Percentiles rank a stretch among this genome's conserved stretches.
Evolutionary conservation across 2,329 filamentous ascomycete species (phyloP).

Genomic region (Neoarthrinium moseri): DNA sequence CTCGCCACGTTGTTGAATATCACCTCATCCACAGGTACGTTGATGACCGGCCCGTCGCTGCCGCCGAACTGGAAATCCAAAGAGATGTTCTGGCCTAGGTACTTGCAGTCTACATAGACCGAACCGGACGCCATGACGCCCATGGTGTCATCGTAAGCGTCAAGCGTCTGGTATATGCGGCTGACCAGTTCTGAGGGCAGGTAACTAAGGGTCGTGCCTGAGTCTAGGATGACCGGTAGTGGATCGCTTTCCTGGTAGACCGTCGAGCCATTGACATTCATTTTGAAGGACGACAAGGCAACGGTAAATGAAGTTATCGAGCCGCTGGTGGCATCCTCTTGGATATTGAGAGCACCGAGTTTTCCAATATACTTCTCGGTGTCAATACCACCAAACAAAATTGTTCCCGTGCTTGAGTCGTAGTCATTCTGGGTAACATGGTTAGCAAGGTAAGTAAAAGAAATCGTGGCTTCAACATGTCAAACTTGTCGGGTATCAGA

Average conservation of each 20-base stretch:
- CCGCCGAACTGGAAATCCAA: slow-evolving; percentile 42
- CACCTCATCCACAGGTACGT: slow-evolving; percentile 31
- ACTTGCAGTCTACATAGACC: slow-evolving; percentile 39
- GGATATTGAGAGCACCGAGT: slow-evolving; percentile 55
- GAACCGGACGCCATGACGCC: slow-evolving; percentile 28
- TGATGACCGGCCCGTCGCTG: slow-evolving; percentile 27
- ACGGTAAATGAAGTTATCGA: slow-evolving; percentile 40
- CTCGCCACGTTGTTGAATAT: slow-evolving; percentile 36
- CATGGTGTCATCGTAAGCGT: slow-evolving; percentile 35
- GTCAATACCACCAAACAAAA: slow-evolving; percentile 71
- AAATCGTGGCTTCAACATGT: background rate
- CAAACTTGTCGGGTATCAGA: background rate
- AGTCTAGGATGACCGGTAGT: slow-evolving; percentile 62
- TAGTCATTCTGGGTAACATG: slow-evolving; percentile 41
- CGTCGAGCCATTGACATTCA: slow-evolving; percentile 33
- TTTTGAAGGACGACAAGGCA: slow-evolving; percentile 31
- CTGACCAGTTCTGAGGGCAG: slow-evolving; percentile 51
- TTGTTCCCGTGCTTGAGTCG: slow-evolving; percentile 57
- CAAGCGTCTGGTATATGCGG: slow-evolving; percentile 34
- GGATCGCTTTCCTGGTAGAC: slow-evolving; percentile 18
- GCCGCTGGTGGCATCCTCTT: slow-evolving; percentile 40
- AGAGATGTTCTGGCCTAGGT: slow-evolving; percentile 29
- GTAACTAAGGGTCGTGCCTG: slow-evolving; percentile 64
- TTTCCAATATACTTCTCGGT: slow-evolving; percentile 62
- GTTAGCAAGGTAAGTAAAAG: slow-evolving; percentile 12